Evolutionary conservation across 2,329 filamentous ascomycete genomes (phyloP).

Genomic region (Aspergillus sp.): DNA sequence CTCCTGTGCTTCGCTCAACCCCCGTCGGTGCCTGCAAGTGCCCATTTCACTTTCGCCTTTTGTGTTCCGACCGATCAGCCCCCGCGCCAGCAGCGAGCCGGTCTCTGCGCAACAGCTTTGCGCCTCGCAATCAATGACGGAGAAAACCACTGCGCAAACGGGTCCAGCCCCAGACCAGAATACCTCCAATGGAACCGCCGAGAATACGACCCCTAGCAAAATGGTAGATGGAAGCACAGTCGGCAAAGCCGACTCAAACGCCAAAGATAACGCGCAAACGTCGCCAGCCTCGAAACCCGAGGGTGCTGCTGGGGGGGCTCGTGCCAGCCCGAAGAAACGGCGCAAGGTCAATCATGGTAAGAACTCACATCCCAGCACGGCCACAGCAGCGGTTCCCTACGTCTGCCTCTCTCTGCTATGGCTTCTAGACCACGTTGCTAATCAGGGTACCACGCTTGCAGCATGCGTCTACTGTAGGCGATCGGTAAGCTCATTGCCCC

Average conservation of each 20-base stretch:
- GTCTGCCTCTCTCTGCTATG: constrained; percentile 16
- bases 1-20: background rate
- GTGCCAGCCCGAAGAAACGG: constrained; percentile 71
- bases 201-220: constrained; percentile 21
- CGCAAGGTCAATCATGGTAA: constrained; percentile 88
- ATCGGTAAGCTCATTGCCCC: constrained; percentile 67
- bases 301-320: constrained; percentile 31
- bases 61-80: constrained; percentile 18
- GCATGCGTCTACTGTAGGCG: constrained; percentile 86
- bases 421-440: constrained; percentile 22
- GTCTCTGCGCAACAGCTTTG: constrained; percentile 25
- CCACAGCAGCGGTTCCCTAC: constrained; percentile 17
- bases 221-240: constrained; percentile 21
- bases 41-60: constrained; percentile 21
- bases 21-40: constrained; percentile 29
- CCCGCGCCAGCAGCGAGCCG: constrained; percentile 17
- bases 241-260: constrained; percentile 26
- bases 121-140: constrained; percentile 30
- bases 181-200: constrained; percentile 29
- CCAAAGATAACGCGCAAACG: constrained; percentile 27
- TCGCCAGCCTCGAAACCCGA: constrained; percentile 35
- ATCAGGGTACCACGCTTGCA: constrained; percentile 46
- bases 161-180: constrained; percentile 26
- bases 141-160: constrained; percentile 25
- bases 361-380: constrained; percentile 36